These are phyloP conservation scores for Pseudocercospora cruenta DNA, from an alignment of 2,329 filamentous ascomycete genomes.

Conservation along the genomic window DNA sequence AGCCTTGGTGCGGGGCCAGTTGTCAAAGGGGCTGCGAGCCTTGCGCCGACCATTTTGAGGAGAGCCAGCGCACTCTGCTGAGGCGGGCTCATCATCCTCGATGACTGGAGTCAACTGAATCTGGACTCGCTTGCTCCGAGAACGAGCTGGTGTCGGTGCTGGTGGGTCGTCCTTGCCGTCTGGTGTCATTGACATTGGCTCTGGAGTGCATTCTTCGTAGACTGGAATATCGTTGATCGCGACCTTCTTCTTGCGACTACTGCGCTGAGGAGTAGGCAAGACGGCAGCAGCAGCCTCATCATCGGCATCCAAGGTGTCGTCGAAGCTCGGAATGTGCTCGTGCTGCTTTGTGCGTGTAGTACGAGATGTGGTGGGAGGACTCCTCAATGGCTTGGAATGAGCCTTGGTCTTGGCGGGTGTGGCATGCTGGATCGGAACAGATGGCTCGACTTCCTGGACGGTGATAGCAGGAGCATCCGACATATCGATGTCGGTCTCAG, in stretches of 20 bases:
- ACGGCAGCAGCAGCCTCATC: slow-evolving; percentile 8
- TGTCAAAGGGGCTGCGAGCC: slow-evolving; percentile 65
- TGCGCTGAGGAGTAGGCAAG: slow-evolving; percentile 25
- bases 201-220: slow-evolving; percentile 35
- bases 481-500: slow-evolving; percentile 56
- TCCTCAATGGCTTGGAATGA: slow-evolving; percentile 19
- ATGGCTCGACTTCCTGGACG: not conserved
- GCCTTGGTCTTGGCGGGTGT: slow-evolving; percentile 26
- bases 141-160: slow-evolving; percentile 22
- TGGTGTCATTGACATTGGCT: not conserved
- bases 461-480: slow-evolving; percentile 26
- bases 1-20: slow-evolving; percentile 67
- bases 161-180: not conserved
- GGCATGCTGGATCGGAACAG: slow-evolving; percentile 4
- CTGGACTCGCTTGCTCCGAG: slow-evolving; percentile 31
- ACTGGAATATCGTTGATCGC: slow-evolving; percentile 22
- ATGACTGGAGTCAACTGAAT: slow-evolving; percentile 43
- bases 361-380: slow-evolving; percentile 24
- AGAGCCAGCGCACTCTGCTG: slow-evolving; percentile 7
- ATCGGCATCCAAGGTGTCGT: slow-evolving; percentile 18
- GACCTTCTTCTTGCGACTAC: slow-evolving; percentile 37
- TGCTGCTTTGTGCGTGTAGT: slow-evolving; percentile 17
- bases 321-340: slow-evolving; percentile 29
- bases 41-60: slow-evolving; percentile 21
- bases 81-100: slow-evolving; percentile 44